Evolutionary conservation across 768 basidiomycete genomes (phyloP).

Genomic region (Porpolomopsis calyptriformis): DNA sequence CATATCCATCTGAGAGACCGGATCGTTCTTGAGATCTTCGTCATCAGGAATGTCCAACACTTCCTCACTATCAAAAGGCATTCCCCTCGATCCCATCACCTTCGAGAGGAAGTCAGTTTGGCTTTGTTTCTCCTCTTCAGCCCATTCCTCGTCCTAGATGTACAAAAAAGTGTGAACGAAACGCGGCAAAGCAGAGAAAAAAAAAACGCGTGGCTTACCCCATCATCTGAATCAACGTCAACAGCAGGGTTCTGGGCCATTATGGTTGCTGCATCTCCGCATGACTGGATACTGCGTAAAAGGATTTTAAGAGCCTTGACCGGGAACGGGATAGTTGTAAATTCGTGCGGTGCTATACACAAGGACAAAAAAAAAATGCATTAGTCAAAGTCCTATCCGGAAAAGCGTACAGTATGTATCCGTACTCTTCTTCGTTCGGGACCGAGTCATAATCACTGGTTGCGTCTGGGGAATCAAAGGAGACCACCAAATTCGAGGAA

Average conservation of each 20-base stretch:
- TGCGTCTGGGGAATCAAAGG: constrained; percentile 10
- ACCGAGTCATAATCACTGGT: constrained; percentile 95
- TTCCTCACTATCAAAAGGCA: constrained; percentile 69
- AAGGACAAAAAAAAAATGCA: constrained; percentile 14
- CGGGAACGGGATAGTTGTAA: constrained; percentile 77
- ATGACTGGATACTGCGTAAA: constrained; percentile 71
- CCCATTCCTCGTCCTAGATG: constrained; percentile 81
- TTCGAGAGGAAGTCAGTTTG: constrained; percentile 80
- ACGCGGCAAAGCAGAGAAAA: constrained; percentile 1
- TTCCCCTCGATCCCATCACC: constrained; percentile 63
- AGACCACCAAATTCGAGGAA: constrained; percentile 4
- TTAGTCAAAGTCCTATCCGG: constrained; percentile 15
- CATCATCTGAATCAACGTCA: constrained; percentile 69
- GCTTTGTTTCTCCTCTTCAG: constrained; percentile 78
- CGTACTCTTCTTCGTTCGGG: constrained; percentile 78
- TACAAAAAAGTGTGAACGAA: constrained; percentile 5
- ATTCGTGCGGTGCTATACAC: constrained; percentile 74
- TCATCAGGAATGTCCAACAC: constrained; percentile 68
- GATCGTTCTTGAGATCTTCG: constrained; percentile 81
- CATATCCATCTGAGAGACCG: constrained; percentile 81
- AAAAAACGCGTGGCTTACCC: constrained; percentile 31
- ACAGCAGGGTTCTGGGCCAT: constrained; percentile 40
- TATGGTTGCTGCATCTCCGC: constrained; percentile 62
- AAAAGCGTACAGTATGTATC: constrained; percentile 8
- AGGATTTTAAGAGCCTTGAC: constrained; percentile 88